Base-by-base conservation (phyloP, 495 filamentous ascomycete genomes). In the Tricharina praecox region DNA sequence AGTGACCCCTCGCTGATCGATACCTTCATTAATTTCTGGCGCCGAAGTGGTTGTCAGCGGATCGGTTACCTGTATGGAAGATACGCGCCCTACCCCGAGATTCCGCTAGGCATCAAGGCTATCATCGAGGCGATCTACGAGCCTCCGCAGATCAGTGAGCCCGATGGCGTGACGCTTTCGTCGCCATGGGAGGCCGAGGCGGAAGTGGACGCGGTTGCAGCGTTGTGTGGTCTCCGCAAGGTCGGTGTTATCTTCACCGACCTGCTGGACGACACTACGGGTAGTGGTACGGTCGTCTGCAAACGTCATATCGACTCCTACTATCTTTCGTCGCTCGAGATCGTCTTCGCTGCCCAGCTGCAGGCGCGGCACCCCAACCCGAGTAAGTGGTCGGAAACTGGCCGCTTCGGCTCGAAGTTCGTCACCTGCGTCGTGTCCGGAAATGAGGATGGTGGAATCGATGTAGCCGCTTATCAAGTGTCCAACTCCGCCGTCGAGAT, bases 111-210 rank as follows among this genome's bases (percentile, higher is more conserved):
- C 4, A 75, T 96, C 35, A 99, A 99, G 63, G 90, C 90, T 1
- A 78, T 99, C 7, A 87, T 99, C 0, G 88, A 99, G 64, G 88
- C 90, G 23, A 93, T 99, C 52, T 99, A 95, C 53, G 90, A 99
- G 56, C 84, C 87, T 3, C 92, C 92, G 2, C 90, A 99, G 58
- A 67, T 84, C 41, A 75, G 82, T 54, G 90, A 99, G 60, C 58
- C 80, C n/a, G 90, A 99, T 61, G 90, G 90, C 7, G 72, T 94
- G 24, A 85, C 86, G 0, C 69, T 96, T 23, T 77, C 78, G 48
- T 37, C 56, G 23, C 72, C 85, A 5, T 99, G 90, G 90, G 76
- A 79, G 16, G 84, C 85, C 49, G 86, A 95, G 65, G 68, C 78
- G 30, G 82, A 83, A 7, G 68, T 94, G 28, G 77, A 92, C 50